Conservation (phyloP, 2,329 filamentous ascomycete species). For the Pseudofabraea citricarpa region DNA sequence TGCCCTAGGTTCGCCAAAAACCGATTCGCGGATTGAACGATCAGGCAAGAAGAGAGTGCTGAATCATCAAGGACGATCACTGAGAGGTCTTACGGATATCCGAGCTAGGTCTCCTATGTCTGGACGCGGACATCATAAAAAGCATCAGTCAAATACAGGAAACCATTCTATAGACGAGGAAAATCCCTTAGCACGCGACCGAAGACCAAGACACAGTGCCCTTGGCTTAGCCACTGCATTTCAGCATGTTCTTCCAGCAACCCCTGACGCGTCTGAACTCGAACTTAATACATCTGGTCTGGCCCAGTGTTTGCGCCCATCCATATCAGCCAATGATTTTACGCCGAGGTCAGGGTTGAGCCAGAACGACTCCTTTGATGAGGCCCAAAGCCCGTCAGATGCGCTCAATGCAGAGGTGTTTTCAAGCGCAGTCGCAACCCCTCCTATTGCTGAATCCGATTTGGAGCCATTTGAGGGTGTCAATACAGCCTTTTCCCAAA, state of each 20-base stretch:
- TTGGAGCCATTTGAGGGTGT: conserved; percentile 52
- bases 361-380: conserved; percentile 25
- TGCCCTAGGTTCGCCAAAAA: too few relatives aligned
- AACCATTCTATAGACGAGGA: conserved; percentile 9
- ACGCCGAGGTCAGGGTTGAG: conserved; percentile 43
- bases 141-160: neutral
- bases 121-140: conserved; percentile 7
- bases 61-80: conserved; percentile 10
- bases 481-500: conserved; percentile 44
- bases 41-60: conserved; percentile 11
- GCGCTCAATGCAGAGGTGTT: conserved; percentile 47
- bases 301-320: conserved; percentile 6
- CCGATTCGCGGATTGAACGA: conserved; percentile 7
- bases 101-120: conserved; percentile 16
- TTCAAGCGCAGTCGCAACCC: conserved; percentile 60
- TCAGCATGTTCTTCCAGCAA: conserved; percentile 39
- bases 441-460: conserved; percentile 70
- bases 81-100: conserved; percentile 8
- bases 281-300: conserved; percentile 23
- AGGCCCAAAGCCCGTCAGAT: conserved; percentile 14
- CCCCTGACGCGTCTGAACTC: conserved; percentile 54
- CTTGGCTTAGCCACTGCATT: conserved; percentile 17
- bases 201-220: conserved; percentile 12
- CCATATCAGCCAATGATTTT: conserved; percentile 34
- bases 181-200: conserved; percentile 4